These are phyloP conservation scores for Trifolium repens DNA, from an alignment of 306 rosid species.

Conservation along the genomic window DNA sequence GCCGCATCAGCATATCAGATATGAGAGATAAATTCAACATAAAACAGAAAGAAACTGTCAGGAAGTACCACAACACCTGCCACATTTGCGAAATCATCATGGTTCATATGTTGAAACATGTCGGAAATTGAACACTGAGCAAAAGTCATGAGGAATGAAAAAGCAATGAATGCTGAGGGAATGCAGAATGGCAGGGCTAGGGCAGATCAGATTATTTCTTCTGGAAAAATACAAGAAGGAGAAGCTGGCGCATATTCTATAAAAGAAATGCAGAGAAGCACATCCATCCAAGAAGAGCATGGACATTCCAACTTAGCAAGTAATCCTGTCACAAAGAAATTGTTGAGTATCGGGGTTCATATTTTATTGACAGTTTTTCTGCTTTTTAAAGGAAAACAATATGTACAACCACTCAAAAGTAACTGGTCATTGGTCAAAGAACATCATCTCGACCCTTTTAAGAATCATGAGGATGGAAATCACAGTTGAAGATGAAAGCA, in stretches of 20 bases:
- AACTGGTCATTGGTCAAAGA: slow-evolving; percentile 47
- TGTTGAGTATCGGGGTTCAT: slow-evolving; percentile 73
- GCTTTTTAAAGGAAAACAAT: slow-evolving; percentile 57
- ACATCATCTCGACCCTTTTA: slow-evolving; percentile 60
- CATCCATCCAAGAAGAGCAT: slow-evolving; percentile 85
- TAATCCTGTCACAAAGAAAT: slow-evolving; percentile 95
- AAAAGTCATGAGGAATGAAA: slow-evolving; percentile 91
- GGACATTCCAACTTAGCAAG: slow-evolving; percentile 84
- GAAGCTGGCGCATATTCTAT: slow-evolving; percentile 84
- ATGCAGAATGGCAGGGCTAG: slow-evolving; percentile 79
- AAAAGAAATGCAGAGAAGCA: slow-evolving; percentile 86
- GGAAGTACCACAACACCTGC: slow-evolving; percentile 86
- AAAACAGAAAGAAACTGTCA: slow-evolving; percentile 53
- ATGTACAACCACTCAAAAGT: slow-evolving; percentile 60
- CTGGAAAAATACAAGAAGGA: slow-evolving; percentile 75
- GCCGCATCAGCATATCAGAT: slow-evolving; percentile 42
- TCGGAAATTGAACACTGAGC: slow-evolving; percentile 89
- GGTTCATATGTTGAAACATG: slow-evolving; percentile 81
- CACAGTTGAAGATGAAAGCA: slow-evolving; percentile 27
- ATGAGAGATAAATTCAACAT: slow-evolving; percentile 40
- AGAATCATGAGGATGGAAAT: slow-evolving; percentile 33
- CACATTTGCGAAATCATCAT: slow-evolving; percentile 69
- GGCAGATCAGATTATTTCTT: slow-evolving; percentile 78
- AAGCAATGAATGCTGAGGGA: slow-evolving; percentile 78
- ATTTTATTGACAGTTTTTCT: slow-evolving; percentile 55